Base-by-base conservation (phyloP, 1,284 basidiomycete species). In the Polyporus tsugae region DNA sequence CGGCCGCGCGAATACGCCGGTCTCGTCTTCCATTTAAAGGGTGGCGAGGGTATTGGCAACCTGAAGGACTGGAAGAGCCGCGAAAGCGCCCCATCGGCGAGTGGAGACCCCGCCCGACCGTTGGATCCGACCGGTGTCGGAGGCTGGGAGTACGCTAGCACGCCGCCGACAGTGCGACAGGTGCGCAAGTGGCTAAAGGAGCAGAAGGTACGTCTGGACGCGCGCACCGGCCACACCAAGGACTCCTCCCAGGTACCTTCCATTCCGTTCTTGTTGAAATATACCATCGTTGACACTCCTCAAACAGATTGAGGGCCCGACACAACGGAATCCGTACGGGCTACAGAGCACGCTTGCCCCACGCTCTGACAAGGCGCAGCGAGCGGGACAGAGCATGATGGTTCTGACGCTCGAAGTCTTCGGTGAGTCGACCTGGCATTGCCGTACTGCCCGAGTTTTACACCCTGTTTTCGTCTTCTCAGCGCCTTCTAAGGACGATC, bases 371-470 rank as follows among this genome's bases (percentile, higher is more conserved):
- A 77, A 80, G 4, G 76, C 81, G 5, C 79, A 81, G 44, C 87
- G 93, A 35, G 90, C 90, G 76, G 88, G 86, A 67, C 90, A 93
- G 72, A 87, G 87, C 76, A 95, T 99, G 92, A 89, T 92, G 0
- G 83, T 95, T 10, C 80, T 99, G 57, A 89, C 92, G 2, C 78
- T 98, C 59, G 97, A 99, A 78, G 81, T 96, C 1, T 94, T 96
- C 77, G 93, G 95, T 93, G 69, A 72, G 87, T 55, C 17, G 3
- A 10, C 55, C 22, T 9, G 6, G 9, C 46, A 19, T 2, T 62
- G 25, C 44, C n/a, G 4, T 36, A 35, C 52, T 36, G 9, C n/a
- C 29, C 29, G 44, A 36, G 7, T 22, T 17, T 29, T 13, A 36
- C 7, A 39, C 29, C 11, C 15, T 33, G 22, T 63, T 39, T 38